Evolutionary conservation across 495 filamentous ascomycete genomes (phyloP).

Genomic region (Thozetella sp.): DNA sequence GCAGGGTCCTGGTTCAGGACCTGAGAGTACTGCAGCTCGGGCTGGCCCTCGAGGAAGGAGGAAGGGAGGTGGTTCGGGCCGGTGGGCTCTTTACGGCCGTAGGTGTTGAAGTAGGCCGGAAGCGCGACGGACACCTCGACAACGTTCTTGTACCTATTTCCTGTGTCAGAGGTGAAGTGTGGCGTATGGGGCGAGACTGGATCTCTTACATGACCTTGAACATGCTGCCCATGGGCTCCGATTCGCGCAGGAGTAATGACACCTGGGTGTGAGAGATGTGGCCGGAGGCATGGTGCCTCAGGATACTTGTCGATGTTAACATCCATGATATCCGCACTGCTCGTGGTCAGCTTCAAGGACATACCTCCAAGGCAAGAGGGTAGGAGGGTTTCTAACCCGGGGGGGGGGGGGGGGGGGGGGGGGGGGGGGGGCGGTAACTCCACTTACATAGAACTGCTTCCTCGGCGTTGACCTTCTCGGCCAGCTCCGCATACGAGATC

Average conservation of each 20-base stretch:
- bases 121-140: slow-evolving; percentile 19
- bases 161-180: not conserved
- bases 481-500: slow-evolving; percentile 25
- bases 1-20: slow-evolving; percentile 20
- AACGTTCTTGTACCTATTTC: slow-evolving; percentile 21
- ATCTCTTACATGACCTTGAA: slow-evolving; percentile 62
- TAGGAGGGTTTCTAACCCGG: slow-evolving; percentile 1
- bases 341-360: too few species aligned
- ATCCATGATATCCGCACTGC: slow-evolving; percentile 28
- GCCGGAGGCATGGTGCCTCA: slow-evolving; percentile 11
- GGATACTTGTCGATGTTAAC: slow-evolving; percentile 27
- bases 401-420: not conserved
- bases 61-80: slow-evolving; percentile 24
- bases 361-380: too few species aligned
- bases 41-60: slow-evolving; percentile 19
- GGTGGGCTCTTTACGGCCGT: slow-evolving; percentile 27
- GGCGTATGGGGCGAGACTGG: not conserved
- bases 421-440: not conserved
- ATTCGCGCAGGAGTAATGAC: slow-evolving; percentile 19
- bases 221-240: slow-evolving; percentile 20
- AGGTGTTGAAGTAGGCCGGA: slow-evolving; percentile 30
- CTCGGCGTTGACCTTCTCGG: slow-evolving; percentile 19
- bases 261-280: slow-evolving; percentile 28
- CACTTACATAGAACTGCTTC: slow-evolving; percentile 25
- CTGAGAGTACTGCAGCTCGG: slow-evolving; percentile 22